Percentiles rank a stretch among this genome's conserved stretches.
Evolutionary conservation across 768 basidiomycete genomes (phyloP).

Genomic region (Hemileccinum rubropunctum): DNA sequence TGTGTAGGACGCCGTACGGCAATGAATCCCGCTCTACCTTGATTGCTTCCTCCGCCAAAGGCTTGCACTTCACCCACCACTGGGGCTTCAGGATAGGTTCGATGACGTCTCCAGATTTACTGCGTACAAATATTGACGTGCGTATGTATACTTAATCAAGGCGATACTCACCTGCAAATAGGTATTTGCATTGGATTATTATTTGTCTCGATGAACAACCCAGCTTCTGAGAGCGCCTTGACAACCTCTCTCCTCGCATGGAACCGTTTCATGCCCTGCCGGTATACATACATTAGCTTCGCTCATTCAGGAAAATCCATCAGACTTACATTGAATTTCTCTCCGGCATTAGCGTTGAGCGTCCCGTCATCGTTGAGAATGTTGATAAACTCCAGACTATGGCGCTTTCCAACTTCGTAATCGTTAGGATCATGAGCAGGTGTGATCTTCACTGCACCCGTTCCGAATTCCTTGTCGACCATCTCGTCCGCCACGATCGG

Average conservation of each 20-base stretch:
- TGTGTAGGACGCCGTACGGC: neutral
- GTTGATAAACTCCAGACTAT: constrained; percentile 89
- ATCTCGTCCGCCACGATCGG: constrained; percentile 87
- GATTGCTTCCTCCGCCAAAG: constrained; percentile 86
- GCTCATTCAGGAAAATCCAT: neutral
- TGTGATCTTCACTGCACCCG: constrained; percentile 98
- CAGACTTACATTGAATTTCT: constrained; percentile 58
- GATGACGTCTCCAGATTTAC: constrained; percentile 95
- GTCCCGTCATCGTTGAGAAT: constrained; percentile 97
- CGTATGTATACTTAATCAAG: neutral
- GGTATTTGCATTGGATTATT: constrained; percentile 98
- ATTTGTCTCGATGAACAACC: constrained; percentile 85
- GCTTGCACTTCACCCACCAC: constrained; percentile 97
- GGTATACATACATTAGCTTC: neutral
- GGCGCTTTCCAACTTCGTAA: constrained; percentile 88
- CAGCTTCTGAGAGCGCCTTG: constrained; percentile 77
- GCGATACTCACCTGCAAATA: constrained; percentile 64
- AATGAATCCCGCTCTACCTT: constrained; percentile 47
- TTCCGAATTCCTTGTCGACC: constrained; percentile 95
- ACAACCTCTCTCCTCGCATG: constrained; percentile 85
- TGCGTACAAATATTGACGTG: constrained; percentile 29
- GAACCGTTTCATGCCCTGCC: constrained; percentile 95
- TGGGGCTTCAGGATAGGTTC: constrained; percentile 96
- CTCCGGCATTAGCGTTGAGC: constrained; percentile 85
- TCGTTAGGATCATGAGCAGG: constrained; percentile 98